Conservation (phyloP, 495 filamentous ascomycete genomes). For the Talaromyces trachyspermus region DNA sequence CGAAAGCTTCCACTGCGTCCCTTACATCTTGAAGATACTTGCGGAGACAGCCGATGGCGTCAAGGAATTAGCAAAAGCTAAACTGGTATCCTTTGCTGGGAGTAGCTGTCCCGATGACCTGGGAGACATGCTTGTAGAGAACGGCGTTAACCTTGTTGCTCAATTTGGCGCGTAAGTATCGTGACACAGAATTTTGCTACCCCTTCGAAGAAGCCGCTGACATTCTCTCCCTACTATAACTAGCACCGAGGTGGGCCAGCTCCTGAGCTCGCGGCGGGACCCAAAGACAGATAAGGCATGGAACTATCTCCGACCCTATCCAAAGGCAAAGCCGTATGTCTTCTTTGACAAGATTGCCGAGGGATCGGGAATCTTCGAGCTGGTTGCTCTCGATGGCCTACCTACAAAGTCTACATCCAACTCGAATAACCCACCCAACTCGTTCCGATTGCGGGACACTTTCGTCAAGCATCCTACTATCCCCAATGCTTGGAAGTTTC, state of each 20-base stretch:
- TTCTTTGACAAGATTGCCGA: conserved; percentile 42
- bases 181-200: no score
- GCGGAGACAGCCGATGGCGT: conserved; percentile 34
- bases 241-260: conserved; percentile 31
- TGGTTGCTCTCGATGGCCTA: conserved; percentile 44
- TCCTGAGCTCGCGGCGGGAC: conserved; percentile 24
- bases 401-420: conserved; percentile 47
- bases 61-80: conserved; percentile 23
- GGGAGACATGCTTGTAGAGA: conserved; percentile 42
- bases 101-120: conserved; percentile 41
- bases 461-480: conserved; percentile 55
- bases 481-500: conserved; percentile 55
- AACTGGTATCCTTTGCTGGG: conserved; percentile 40
- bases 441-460: conserved; percentile 53
- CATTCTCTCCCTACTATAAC: neutral
- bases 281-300: conserved; percentile 31
- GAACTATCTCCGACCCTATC: conserved; percentile 37
- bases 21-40: conserved; percentile 41
- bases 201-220: neutral
- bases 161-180: conserved; percentile 32
- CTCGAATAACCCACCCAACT: conserved; percentile 40
- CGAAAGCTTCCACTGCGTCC: conserved; percentile 37
- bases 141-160: conserved; percentile 45
- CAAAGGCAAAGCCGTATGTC: conserved; percentile 14
- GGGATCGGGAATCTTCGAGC: conserved; percentile 44